phyloP scores from a whole-genome alignment of 257 asterid genomes.

The Striga asiatica region DNA sequence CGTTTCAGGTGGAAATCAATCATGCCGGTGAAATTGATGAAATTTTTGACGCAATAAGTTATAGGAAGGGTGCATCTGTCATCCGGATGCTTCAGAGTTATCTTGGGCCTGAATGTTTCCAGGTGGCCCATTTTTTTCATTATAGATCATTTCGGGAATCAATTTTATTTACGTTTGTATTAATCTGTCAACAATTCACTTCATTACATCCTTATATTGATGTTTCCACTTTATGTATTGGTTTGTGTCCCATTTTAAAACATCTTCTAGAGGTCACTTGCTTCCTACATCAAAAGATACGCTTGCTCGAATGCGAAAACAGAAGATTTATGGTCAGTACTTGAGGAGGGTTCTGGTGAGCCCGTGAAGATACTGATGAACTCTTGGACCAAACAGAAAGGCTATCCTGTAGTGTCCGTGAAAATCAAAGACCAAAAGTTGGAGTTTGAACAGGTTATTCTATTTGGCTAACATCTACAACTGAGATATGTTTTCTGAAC shows the following conservation, averaged over 20 bases:
- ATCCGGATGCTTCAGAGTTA: constrained; percentile 92
- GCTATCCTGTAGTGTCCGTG: constrained; percentile 87
- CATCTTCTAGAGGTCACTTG: constrained; percentile 70
- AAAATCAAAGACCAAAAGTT: constrained; percentile 48
- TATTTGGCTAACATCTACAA: constrained; percentile 2
- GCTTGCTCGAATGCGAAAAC: constrained; percentile 92
- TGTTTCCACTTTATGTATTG: background rate
- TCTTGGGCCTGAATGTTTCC: constrained; percentile 84
- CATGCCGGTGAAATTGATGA: constrained; percentile 92
- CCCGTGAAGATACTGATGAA: constrained; percentile 84
- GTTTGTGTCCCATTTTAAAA: background rate
- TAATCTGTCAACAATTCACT: too few relatives aligned
- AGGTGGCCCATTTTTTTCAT: constrained; percentile 34
- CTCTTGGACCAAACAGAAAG: constrained; percentile 90
- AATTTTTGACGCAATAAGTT: constrained; percentile 91
- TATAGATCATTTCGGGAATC: too few relatives aligned
- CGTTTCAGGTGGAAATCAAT: constrained; percentile 71
- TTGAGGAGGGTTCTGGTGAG: constrained; percentile 82
- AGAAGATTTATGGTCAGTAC: constrained; percentile 93
- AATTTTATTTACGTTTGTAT: background rate
- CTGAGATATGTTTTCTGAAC: background rate
- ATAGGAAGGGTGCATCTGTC: constrained; percentile 92
- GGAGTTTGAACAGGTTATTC: constrained; percentile 80
- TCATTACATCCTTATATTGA: background rate
- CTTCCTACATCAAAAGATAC: constrained; percentile 65